Evolutionary conservation across 306 rosid species (phyloP).

Genomic region (Vigna mungo): DNA sequence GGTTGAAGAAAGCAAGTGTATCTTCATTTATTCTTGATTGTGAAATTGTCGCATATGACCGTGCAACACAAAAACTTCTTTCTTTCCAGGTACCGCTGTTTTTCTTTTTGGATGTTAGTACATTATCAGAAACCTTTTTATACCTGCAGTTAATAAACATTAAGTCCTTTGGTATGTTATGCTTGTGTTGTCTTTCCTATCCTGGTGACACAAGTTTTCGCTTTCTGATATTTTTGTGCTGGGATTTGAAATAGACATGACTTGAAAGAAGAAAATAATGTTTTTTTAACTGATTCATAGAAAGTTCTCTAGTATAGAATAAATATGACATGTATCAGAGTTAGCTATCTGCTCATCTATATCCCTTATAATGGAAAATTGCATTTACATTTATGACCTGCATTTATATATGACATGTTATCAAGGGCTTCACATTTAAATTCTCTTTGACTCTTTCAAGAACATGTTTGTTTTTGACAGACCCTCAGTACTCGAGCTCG

Average conservation of each 20-base stretch:
- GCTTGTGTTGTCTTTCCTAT: background rate
- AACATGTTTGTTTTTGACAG: constrained; percentile 52
- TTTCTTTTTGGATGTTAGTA: background rate
- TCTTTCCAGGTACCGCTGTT: constrained; percentile 80
- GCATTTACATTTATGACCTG: background rate
- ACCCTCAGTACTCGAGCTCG: constrained; percentile 91
- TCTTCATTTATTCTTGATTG: constrained; percentile 90
- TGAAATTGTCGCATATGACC: constrained; percentile 93
- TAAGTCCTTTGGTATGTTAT: constrained; percentile 1
- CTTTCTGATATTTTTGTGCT: constrained; percentile 19
- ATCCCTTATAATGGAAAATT: background rate
- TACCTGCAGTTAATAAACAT: background rate
- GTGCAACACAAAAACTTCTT: constrained; percentile 62
- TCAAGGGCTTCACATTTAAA: background rate
- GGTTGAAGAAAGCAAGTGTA: constrained; percentile 82
- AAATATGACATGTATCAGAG: background rate
- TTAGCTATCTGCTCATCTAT: constrained; percentile 8
- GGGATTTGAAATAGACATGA: constrained; percentile 30
- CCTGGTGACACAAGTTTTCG: constrained; percentile 20
- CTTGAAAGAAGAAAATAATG: background rate
- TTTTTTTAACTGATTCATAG: background rate
- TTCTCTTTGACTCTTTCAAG: constrained; percentile 2
- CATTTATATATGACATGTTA: background rate
- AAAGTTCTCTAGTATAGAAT: background rate
- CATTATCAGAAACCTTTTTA: constrained; percentile 23